phyloP scores from a whole-genome alignment of 768 basidiomycete genomes.

The Macrolepiota albuminosa region DNA sequence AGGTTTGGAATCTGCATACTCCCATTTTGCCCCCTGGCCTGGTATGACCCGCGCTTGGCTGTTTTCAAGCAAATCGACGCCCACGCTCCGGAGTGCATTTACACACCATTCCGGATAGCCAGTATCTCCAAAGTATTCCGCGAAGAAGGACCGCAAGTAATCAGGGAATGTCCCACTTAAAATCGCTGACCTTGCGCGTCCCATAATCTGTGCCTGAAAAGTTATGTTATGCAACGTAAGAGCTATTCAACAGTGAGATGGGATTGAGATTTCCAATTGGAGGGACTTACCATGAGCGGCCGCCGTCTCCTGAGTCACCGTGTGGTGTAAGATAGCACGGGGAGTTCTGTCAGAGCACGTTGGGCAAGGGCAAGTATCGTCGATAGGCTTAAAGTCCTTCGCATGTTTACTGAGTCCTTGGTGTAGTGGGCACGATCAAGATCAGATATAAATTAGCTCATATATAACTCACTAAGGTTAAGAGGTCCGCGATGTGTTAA shows the following conservation, averaged over 20 bases:
- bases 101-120: conserved; percentile 89
- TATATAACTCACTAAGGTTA: conserved; percentile 60
- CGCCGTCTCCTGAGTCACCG: conserved; percentile 73
- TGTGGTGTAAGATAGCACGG: conserved; percentile 73
- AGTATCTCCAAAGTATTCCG: conserved; percentile 66
- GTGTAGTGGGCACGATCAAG: not conserved
- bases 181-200: conserved; percentile 79
- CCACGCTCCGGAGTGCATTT: conserved; percentile 76
- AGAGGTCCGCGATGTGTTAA: conserved; percentile 77
- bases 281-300: conserved; percentile 70
- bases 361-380: conserved; percentile 79
- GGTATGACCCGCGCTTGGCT: conserved; percentile 44
- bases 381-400: conserved; percentile 67
- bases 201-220: conserved; percentile 87
- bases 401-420: conserved; percentile 68
- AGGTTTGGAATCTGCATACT: conserved; percentile 47
- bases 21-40: conserved; percentile 76
- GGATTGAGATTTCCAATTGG: conserved; percentile 13
- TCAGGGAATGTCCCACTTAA: conserved; percentile 71
- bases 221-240: conserved; percentile 80
- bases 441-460: not conserved
- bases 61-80: conserved; percentile 73
- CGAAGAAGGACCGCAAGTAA: conserved; percentile 75
- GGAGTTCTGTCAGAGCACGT: conserved; percentile 68
- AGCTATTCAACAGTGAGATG: conserved; percentile 36